A percentile compares a stretch with the other conserved stretches of the same genome.
Conservation (phyloP, 345 rosid species). For the Combretum micranthum region DNA sequence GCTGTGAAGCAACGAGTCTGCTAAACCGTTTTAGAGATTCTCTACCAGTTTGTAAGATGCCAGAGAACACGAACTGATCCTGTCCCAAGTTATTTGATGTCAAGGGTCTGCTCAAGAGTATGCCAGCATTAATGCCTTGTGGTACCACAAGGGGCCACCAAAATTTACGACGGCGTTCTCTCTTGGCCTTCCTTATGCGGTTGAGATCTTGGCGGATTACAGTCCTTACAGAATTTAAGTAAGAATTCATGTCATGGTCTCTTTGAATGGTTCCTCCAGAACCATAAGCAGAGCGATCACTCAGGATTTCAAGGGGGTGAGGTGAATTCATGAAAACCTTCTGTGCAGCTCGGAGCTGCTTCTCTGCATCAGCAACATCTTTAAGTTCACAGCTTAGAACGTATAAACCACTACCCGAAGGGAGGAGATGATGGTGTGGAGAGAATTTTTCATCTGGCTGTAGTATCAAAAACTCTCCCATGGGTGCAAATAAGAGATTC, state of each 20-base stretch:
- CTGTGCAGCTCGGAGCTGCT: slow-evolving; percentile 62
- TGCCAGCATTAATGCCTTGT: slow-evolving; percentile 18
- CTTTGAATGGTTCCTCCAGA: slow-evolving; percentile 77
- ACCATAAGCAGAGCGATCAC: slow-evolving; percentile 80
- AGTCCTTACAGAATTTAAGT: slow-evolving; percentile 50
- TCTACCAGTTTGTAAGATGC: slow-evolving; percentile 52
- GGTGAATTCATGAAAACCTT: slow-evolving; percentile 79
- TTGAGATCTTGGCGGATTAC: slow-evolving; percentile 69
- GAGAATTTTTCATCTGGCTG: slow-evolving; percentile 91
- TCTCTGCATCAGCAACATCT: slow-evolving; percentile 38
- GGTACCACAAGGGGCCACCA: slow-evolving; percentile 63
- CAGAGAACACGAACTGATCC: slow-evolving; percentile 43
- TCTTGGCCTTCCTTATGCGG: slow-evolving; percentile 47
- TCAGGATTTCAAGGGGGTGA: slow-evolving; percentile 93
- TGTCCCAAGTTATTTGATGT: slow-evolving; percentile 18
- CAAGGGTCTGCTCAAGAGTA: slow-evolving; percentile 27
- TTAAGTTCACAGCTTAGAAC: slow-evolving; percentile 36
- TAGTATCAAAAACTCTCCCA: slow-evolving; percentile 90
- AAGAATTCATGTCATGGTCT: slow-evolving; percentile 91
- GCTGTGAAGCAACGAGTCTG: slow-evolving; percentile 71
- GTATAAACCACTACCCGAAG: slow-evolving; percentile 85
- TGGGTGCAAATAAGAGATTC: slow-evolving; percentile 75
- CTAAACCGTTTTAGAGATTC: slow-evolving; percentile 62
- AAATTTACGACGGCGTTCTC: slow-evolving; percentile 47
- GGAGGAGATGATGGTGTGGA: slow-evolving; percentile 83